phyloP scores from a whole-genome alignment of 139 green algal genomes.

The Nannochloris sp. region DNA sequence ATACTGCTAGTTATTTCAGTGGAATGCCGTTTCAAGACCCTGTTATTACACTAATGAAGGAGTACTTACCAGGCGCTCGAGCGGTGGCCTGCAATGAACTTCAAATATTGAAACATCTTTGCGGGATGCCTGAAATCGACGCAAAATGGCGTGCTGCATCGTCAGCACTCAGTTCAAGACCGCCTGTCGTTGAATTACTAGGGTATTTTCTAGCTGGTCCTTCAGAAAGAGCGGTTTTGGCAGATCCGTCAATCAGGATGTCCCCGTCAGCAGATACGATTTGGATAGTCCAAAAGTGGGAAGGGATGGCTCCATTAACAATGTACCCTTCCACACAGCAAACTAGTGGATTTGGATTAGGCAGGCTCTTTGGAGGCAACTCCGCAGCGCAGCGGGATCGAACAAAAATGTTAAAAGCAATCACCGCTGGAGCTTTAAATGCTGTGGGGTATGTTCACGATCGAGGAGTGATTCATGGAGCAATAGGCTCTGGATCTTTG shows the following conservation, averaged over 20 bases:
- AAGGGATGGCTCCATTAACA: conserved; percentile 53
- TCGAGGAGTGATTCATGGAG: conserved; percentile 57
- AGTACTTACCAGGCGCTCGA: conserved; percentile 62
- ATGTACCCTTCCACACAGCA: conserved; percentile 40
- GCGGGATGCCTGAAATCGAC: conserved; percentile 26
- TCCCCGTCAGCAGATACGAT: conserved; percentile 24
- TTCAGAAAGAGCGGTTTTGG: conserved; percentile 21
- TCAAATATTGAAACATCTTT: conserved; percentile 51
- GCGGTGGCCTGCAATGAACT: conserved; percentile 65
- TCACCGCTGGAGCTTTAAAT: conserved; percentile 29
- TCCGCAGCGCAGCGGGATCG: conserved; percentile 11
- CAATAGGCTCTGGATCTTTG: conserved; percentile 52
- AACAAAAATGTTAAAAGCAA: conserved; percentile 31
- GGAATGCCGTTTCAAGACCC: conserved; percentile 53
- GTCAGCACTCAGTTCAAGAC: conserved; percentile 1
- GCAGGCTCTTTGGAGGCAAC: conserved; percentile 21
- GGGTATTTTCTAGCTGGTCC: conserved; percentile 53
- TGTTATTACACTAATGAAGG: conserved; percentile 50
- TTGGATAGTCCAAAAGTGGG: conserved; percentile 70
- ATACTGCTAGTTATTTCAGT: conserved; percentile 42
- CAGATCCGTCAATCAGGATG: conserved; percentile 1
- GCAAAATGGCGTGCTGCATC: conserved; percentile 50
- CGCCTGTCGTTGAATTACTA: conserved; percentile 56
- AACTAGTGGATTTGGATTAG: conserved; percentile 24
- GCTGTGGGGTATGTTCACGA: conserved; percentile 56